Percentiles rank a stretch among this genome's conserved stretches.
These are phyloP conservation scores for Moesziomyces sp. DNA, from an alignment of 1,284 basidiomycete genomes.

Conservation along the genomic window DNA sequence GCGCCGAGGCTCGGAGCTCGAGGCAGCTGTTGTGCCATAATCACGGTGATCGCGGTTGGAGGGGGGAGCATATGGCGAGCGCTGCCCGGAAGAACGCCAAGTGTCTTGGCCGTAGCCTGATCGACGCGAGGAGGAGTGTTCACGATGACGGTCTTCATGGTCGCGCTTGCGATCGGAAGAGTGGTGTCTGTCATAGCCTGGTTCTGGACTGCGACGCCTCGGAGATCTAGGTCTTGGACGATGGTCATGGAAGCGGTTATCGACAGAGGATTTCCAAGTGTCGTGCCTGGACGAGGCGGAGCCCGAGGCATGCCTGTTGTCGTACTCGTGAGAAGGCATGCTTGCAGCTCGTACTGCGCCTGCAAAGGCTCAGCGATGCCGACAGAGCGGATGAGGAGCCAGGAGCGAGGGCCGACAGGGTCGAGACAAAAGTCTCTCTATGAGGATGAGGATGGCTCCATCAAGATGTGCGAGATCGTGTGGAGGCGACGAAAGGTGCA, in stretches of 20 bases:
- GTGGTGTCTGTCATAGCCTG: conserved; percentile 5
- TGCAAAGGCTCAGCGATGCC: background rate
- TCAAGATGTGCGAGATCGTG: background rate
- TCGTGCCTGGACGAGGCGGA: conserved; percentile 13
- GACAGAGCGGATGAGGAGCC: background rate
- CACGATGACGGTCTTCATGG: background rate
- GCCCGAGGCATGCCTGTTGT: conserved; percentile 14
- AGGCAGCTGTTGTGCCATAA: too few relatives aligned
- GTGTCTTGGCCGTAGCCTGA: conserved; percentile 3
- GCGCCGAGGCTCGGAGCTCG: too few relatives aligned
- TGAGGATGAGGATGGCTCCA: background rate
- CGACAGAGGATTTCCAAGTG: conserved; percentile 6
- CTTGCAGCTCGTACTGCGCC: background rate
- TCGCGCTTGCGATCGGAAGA: conserved; percentile 1
- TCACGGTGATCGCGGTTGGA: conserved; percentile 2
- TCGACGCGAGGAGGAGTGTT: background rate
- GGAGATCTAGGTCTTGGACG: conserved; percentile 9
- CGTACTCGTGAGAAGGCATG: conserved; percentile 23
- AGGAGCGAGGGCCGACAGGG: background rate
- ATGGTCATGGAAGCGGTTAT: conserved; percentile 2
- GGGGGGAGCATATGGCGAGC: conserved; percentile 4
- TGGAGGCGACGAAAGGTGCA: background rate
- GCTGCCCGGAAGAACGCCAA: background rate
- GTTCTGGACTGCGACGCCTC: background rate
- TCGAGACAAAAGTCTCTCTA: background rate